Percentiles rank a stretch among this genome's conserved stretches.
Evolutionary conservation across 2,329 filamentous ascomycete genomes (phyloP).

Genomic region (Torrubiellomyces zombiae): DNA sequence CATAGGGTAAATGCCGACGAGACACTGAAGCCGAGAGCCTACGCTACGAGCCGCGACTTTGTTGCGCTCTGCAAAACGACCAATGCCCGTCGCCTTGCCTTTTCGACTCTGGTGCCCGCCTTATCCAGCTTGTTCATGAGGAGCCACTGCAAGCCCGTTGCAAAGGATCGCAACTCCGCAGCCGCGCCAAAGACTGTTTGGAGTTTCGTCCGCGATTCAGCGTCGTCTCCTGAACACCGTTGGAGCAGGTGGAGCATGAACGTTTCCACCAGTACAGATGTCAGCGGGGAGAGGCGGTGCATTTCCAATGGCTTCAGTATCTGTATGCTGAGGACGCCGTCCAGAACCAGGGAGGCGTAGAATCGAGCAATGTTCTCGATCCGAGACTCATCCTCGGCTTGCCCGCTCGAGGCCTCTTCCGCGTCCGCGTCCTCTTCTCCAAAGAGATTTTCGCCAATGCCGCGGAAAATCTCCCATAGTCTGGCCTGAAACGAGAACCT

Average conservation of each 20-base stretch:
- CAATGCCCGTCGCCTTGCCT: conserved; percentile 1
- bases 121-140: conserved; percentile 57
- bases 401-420: conserved; percentile 28
- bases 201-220: conserved; percentile 39
- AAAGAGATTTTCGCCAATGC: conserved; percentile 66
- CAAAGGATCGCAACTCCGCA: conserved; percentile 48
- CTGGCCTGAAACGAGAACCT: conserved; percentile 76
- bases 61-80: too few species aligned
- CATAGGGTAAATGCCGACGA: too few species aligned
- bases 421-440: conserved; percentile 45
- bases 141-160: conserved; percentile 63
- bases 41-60: too few species aligned
- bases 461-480: conserved; percentile 71
- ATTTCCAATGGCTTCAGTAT: conserved; percentile 60
- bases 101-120: too few species aligned
- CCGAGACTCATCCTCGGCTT: conserved; percentile 29
- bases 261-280: conserved; percentile 63
- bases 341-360: conserved; percentile 33
- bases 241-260: conserved; percentile 62
- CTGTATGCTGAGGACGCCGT: conserved; percentile 26
- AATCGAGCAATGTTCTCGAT: conserved; percentile 36
- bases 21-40: too few species aligned
- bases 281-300: conserved; percentile 58
- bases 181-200: conserved; percentile 50
- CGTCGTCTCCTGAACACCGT: conserved; percentile 32